Conservation (phyloP, 768 basidiomycete species). For the Termitomyces sp. region DNA sequence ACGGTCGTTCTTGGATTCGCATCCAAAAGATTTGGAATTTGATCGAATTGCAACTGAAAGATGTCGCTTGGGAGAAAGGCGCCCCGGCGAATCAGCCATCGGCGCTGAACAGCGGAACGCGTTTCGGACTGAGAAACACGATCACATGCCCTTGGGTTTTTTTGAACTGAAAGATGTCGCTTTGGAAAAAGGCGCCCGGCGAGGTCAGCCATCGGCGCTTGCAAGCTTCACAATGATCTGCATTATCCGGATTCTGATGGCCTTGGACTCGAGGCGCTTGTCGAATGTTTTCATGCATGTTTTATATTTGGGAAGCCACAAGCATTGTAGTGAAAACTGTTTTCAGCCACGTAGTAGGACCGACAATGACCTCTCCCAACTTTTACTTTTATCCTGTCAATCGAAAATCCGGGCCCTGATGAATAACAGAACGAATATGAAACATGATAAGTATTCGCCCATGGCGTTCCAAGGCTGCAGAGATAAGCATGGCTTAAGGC, state of each 20-base stretch:
- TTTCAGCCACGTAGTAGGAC: too few species aligned
- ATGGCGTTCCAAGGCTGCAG: not conserved
- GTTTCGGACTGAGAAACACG: too few species aligned
- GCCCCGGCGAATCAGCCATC: too few species aligned
- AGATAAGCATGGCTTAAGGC: not conserved
- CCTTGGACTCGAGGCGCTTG: not conserved
- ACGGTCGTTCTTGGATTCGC: not conserved
- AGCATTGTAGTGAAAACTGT: too few species aligned
- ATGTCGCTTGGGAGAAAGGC: too few species aligned
- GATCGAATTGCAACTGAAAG: not conserved
- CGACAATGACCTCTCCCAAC: too few species aligned
- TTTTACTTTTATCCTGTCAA: not conserved
- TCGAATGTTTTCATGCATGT: not conserved
- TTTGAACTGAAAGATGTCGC: not conserved
- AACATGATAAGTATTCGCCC: not conserved
- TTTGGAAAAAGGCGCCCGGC: too few species aligned
- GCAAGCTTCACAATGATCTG: not conserved
- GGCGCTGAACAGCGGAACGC: too few species aligned
- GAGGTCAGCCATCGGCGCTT: not conserved
- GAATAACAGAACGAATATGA: not conserved
- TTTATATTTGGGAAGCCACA: too few species aligned
- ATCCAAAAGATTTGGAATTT: not conserved
- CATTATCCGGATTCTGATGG: not conserved
- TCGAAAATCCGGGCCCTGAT: not conserved
- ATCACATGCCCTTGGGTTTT: too few species aligned